Percentiles rank a stretch among this genome's conserved stretches.
Conservation (phyloP, 164 flowering plant species). For the Dillenia suffruticosa region DNA sequence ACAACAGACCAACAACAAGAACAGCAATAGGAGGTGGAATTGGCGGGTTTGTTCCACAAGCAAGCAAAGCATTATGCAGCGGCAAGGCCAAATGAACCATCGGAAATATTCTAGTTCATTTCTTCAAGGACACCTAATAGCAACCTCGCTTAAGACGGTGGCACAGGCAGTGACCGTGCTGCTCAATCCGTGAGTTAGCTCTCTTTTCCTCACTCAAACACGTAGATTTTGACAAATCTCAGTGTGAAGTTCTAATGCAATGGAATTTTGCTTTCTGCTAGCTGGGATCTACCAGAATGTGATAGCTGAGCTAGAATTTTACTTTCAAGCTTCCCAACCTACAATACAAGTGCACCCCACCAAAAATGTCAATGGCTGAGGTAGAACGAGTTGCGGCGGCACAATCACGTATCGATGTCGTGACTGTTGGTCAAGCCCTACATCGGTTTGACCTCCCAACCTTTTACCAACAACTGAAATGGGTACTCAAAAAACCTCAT, state of each 20-base stretch:
- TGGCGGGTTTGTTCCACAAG: constrained; percentile 49
- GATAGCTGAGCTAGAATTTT: constrained; percentile 13
- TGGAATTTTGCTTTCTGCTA: constrained; percentile 3
- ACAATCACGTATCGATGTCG: constrained; percentile 18
- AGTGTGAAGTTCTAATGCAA: too few relatives aligned
- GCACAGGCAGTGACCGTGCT: constrained; percentile 76
- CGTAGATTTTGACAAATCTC: too few relatives aligned
- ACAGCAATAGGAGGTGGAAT: constrained; percentile 1
- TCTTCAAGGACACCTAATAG: constrained; percentile 50
- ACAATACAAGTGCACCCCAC: constrained; percentile 19
- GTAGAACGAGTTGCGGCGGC: constrained; percentile 9
- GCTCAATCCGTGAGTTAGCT: constrained; percentile 35
- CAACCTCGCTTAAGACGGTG: constrained; percentile 62
- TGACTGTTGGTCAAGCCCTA: constrained; percentile 56
- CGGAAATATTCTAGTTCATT: constrained; percentile 41
- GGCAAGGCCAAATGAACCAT: constrained; percentile 52
- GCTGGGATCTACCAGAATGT: constrained; percentile 22
- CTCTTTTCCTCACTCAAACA: neutral
- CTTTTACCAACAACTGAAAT: constrained; percentile 48
- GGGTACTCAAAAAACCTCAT: constrained; percentile 52
- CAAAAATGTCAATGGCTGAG: constrained; percentile 9
- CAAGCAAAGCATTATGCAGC: constrained; percentile 47
- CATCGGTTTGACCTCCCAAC: constrained; percentile 65
- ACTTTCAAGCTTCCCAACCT: constrained; percentile 17
- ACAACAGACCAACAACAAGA: too few relatives aligned